Evolutionary conservation across 2,329 filamentous ascomycete genomes (phyloP).

Genomic region (Sclerotinia sclerotiorum): DNA sequence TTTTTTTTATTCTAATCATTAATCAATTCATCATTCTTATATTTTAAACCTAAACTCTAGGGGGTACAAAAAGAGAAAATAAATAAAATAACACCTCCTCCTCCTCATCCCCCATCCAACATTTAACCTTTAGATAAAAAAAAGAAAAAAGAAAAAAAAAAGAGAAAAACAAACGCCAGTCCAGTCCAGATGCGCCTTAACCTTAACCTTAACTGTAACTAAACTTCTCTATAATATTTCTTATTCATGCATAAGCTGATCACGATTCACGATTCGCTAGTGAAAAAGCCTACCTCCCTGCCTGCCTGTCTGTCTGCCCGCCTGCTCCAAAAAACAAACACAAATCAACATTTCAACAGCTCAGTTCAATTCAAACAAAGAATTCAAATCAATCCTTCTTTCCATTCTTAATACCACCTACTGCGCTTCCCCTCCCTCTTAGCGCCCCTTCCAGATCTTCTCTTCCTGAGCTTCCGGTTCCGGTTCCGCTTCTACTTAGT

Average conservation of each 20-base stretch:
- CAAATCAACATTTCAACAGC: background rate
- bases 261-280: too few relatives aligned
- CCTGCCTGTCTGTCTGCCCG: too few relatives aligned
- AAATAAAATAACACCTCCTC: too few relatives aligned
- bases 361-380: background rate
- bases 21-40: too few relatives aligned
- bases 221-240: constrained; percentile 8
- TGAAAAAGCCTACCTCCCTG: background rate
- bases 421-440: constrained; percentile 21
- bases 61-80: too few relatives aligned
- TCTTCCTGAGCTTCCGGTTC: constrained; percentile 26
- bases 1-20: too few relatives aligned
- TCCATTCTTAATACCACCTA: background rate
- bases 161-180: background rate
- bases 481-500: constrained; percentile 25
- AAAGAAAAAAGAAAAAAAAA: background rate
- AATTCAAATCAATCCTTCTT: constrained; percentile 14
- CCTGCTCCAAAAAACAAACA: background rate
- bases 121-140: background rate
- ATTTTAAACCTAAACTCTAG: too few relatives aligned
- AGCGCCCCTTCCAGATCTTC: constrained; percentile 30
- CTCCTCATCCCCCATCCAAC: too few relatives aligned
- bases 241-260: background rate
- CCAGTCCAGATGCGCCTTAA: constrained; percentile 5
- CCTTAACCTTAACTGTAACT: background rate